Evolutionary conservation across 768 basidiomycete species (phyloP).

Genomic region (Termitomyces sp.): DNA sequence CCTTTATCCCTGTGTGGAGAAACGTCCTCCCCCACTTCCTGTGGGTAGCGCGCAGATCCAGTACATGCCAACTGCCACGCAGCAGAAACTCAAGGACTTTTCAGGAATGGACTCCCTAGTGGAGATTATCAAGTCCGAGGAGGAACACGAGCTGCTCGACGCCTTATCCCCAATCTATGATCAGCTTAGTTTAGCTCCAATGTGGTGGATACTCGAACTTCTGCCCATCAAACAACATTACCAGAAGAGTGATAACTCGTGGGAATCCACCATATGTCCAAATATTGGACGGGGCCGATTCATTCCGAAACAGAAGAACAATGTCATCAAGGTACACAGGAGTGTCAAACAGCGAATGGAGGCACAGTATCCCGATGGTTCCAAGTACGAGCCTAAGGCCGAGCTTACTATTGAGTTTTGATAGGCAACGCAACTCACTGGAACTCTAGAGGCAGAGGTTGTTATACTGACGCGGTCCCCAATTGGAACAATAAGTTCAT

Average conservation of each 20-base stretch:
- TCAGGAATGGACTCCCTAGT: conserved; percentile 14
- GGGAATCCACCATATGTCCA: conserved; percentile 35
- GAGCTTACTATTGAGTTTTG: too few relatives aligned
- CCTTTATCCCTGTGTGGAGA: conserved; percentile 41
- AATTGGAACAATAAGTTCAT: too few relatives aligned
- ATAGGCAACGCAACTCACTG: background rate
- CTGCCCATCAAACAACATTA: conserved; percentile 42
- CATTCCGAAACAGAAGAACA: conserved; percentile 40
- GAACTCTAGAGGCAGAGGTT: too few relatives aligned
- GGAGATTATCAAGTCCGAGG: conserved; percentile 38
- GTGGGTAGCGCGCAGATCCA: conserved; percentile 24
- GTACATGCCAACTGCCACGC: conserved; percentile 17
- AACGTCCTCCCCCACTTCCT: conserved; percentile 36
- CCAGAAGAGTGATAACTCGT: conserved; percentile 35
- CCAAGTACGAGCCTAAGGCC: conserved; percentile 28
- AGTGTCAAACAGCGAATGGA: conserved; percentile 55
- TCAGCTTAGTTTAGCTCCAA: conserved; percentile 42
- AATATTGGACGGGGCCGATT: conserved; percentile 36
- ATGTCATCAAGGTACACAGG: conserved; percentile 48
- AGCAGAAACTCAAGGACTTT: conserved; percentile 5
- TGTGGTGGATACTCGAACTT: conserved; percentile 73
- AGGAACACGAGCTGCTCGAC: conserved; percentile 64
- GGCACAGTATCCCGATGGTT: conserved; percentile 39
- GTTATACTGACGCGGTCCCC: too few relatives aligned
- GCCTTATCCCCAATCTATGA: conserved; percentile 58